phyloP scores from a whole-genome alignment of 768 basidiomycete species.

The Rubroboletus satanas region DNA sequence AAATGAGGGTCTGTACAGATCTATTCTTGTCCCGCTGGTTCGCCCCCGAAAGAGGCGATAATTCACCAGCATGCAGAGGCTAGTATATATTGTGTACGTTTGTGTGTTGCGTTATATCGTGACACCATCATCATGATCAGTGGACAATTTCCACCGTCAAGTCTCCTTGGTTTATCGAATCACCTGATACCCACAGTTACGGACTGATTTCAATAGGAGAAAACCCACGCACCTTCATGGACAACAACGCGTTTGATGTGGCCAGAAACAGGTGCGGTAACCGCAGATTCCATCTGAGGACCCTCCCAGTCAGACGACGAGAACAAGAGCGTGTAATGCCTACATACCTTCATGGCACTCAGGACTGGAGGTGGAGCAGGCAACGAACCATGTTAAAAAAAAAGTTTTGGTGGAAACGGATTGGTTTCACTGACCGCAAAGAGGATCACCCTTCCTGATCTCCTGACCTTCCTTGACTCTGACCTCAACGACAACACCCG shows the following conservation, averaged over 20 bases:
- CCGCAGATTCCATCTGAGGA: constrained; percentile 91
- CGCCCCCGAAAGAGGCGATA: neutral
- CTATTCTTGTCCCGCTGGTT: neutral
- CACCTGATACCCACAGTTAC: constrained; percentile 47
- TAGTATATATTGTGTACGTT: constrained; percentile 15
- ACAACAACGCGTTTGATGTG: constrained; percentile 93
- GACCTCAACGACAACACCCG: constrained; percentile 97
- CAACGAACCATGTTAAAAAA: constrained; percentile 8
- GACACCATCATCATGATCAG: constrained; percentile 31
- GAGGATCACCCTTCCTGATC: constrained; percentile 96
- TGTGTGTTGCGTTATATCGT: constrained; percentile 12
- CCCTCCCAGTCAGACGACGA: constrained; percentile 15
- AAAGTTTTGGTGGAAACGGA: constrained; percentile 17
- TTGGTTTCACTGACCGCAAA: constrained; percentile 63
- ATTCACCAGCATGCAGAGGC: constrained; percentile 8
- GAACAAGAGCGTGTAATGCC: neutral
- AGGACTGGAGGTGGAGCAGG: constrained; percentile 51
- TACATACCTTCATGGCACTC: constrained; percentile 91
- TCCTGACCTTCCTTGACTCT: constrained; percentile 97
- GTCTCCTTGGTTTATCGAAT: constrained; percentile 94
- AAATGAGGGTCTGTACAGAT: constrained; percentile 8
- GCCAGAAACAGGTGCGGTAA: constrained; percentile 94
- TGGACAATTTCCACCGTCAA: constrained; percentile 85
- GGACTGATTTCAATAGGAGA: neutral
- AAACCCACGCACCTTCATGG: constrained; percentile 60